These are phyloP conservation scores for Aspergillus affinis DNA, from an alignment of 495 filamentous ascomycete species.

Conservation along the genomic window DNA sequence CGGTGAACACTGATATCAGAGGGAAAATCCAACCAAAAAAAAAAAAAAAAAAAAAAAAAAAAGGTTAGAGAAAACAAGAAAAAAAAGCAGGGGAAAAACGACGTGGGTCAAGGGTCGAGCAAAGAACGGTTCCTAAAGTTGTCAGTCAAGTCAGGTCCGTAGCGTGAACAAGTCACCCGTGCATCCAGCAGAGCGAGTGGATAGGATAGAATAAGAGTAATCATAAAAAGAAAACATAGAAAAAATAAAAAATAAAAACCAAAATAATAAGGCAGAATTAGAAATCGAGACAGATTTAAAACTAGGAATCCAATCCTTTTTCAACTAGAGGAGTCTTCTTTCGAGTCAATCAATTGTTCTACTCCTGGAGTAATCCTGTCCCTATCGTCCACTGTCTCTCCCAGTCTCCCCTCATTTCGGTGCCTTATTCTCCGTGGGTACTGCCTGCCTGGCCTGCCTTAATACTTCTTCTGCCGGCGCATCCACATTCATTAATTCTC, in stretches of 20 bases:
- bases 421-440: too few species aligned
- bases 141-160: background rate
- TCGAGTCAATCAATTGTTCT: background rate
- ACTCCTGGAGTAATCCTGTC: background rate
- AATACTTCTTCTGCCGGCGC: background rate
- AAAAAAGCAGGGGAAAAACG: background rate
- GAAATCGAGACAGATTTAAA: background rate
- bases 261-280: background rate
- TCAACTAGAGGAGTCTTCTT: too few species aligned
- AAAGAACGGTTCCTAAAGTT: background rate
- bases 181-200: background rate
- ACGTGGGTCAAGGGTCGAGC: background rate
- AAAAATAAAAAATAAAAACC: background rate
- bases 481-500: conserved; percentile 3
- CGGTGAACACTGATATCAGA: background rate
- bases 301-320: background rate
- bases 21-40: background rate
- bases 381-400: too few species aligned
- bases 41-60: conserved; percentile 2
- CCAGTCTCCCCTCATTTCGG: too few species aligned
- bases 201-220: background rate
- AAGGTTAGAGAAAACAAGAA: too few species aligned
- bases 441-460: background rate
- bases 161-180: conserved; percentile 9
- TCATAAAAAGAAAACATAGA: background rate